Evolutionary conservation across 2,329 filamentous ascomycete genomes (phyloP).

Genomic region (Trichoderma koningiopsis): DNA sequence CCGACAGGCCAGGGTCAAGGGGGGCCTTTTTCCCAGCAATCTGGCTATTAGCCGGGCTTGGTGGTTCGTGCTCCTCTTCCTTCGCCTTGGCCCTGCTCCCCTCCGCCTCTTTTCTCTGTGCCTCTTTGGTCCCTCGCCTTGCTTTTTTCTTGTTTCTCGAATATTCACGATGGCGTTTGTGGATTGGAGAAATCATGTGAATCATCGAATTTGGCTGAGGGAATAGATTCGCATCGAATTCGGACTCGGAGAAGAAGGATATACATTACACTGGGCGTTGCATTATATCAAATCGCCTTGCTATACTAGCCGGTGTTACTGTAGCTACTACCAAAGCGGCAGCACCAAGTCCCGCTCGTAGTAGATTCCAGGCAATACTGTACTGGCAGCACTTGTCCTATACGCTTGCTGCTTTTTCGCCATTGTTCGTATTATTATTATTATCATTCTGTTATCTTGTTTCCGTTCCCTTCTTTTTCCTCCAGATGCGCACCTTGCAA

Average conservation of each 20-base stretch:
- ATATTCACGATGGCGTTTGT: too few relatives aligned
- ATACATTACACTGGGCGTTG: too few relatives aligned
- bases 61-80: not conserved
- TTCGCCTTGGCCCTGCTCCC: too few relatives aligned
- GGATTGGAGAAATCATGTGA: too few relatives aligned
- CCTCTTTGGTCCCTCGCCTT: too few relatives aligned
- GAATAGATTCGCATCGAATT: too few relatives aligned
- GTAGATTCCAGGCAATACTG: not conserved
- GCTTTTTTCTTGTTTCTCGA: too few relatives aligned
- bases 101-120: too few relatives aligned
- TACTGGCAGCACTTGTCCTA: not conserved
- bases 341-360: not conserved
- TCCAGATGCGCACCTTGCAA: not conserved
- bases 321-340: not conserved
- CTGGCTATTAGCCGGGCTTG: constrained; percentile 2
- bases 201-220: too few relatives aligned
- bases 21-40: constrained; percentile 11
- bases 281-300: too few relatives aligned
- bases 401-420: not conserved
- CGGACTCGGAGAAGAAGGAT: not conserved
- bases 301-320: too few relatives aligned
- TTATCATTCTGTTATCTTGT: not conserved
- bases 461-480: not conserved
- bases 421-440: not conserved
- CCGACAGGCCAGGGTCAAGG: constrained; percentile 16